phyloP scores from a whole-genome alignment of 345 rosid species.

The Hibiscus tridactylites region DNA sequence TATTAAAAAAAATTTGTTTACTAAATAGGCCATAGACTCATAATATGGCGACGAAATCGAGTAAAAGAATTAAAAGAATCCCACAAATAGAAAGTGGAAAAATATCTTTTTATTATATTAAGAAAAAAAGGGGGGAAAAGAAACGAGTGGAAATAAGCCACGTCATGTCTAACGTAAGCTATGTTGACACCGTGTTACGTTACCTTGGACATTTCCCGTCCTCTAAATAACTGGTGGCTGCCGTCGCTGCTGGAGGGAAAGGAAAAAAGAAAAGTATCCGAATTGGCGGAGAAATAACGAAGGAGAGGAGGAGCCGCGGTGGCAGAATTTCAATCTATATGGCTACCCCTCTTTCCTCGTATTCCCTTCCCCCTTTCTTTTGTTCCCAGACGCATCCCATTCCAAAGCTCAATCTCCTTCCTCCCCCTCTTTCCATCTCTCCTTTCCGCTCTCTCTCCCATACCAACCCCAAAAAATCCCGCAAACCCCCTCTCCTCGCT shows the following conservation, averaged over 20 bases:
- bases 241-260: not conserved
- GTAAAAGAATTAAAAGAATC: too few species aligned
- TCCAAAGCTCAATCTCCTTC: slow-evolving; percentile 10
- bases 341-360: slow-evolving; percentile 27
- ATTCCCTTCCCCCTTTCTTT: slow-evolving; percentile 16
- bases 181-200: not conserved
- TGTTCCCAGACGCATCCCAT: slow-evolving; percentile 4
- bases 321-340: slow-evolving; percentile 11
- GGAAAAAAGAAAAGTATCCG: not conserved
- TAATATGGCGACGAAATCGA: too few species aligned
- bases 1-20: too few species aligned
- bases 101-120: too few species aligned
- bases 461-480: slow-evolving; percentile 19
- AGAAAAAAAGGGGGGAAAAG: too few species aligned
- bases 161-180: not conserved
- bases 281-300: slow-evolving; percentile 9
- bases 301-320: slow-evolving; percentile 11
- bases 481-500: slow-evolving; percentile 21
- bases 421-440: slow-evolving; percentile 13
- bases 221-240: slow-evolving; percentile 4
- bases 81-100: too few species aligned
- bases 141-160: not conserved
- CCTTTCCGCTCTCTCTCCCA: slow-evolving; percentile 11
- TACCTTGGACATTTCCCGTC: not conserved
- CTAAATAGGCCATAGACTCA: too few species aligned